Evolutionary conservation across 768 basidiomycete species (phyloP), one percentile per base, ranked within the genome.

Genomic region (Tylopilus balloui): DNA sequence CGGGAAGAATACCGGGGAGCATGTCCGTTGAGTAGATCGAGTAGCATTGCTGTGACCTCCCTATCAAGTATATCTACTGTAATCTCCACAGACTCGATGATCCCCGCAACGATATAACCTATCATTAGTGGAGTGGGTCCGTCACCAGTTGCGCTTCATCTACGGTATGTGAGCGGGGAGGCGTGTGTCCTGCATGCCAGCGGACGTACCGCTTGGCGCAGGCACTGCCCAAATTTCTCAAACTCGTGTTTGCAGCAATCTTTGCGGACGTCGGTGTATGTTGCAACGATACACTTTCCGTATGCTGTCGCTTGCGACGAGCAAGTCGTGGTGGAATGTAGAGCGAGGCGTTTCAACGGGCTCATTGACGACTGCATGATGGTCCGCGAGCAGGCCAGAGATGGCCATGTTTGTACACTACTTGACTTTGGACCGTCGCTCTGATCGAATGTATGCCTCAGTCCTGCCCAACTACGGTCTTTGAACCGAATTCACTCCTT

Each of bases 171-270:
- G 20, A 57, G 48, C 12, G 17, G 32, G 14, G 15, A 27, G 12
- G 39, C 15, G 13, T 19, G 20, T 25, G 27, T 27, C 12, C n/a
- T 20, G 13, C 46, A 39, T 34, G 20, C 19, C 29, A 42, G 29
- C 13, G 8, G 42, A 82, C 85, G 50, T 69, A 96, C 95, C 47
- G 84, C 83, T 55, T 80, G 73, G 40, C 83, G 81, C 27, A 99
- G 69, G 66, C 95, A 99, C 27, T 78, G 73, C 34, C 83, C 86
- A 67, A 98, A 99, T 54, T 79, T 80, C 12, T 73, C 73, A 53
- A 96, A 98, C 68, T 97, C 92, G 2, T 78, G 77, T 43, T 80
- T 80, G 71, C 95, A 99, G 58, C 82, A 79, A 57, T 90, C 88
- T 65, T 86, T 87, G 51, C 73, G 79, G 6, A 92, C 85, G 53